phyloP scores from a whole-genome alignment of 371 early-diverging fungal genomes.

The Umbelopsis sp. region DNA sequence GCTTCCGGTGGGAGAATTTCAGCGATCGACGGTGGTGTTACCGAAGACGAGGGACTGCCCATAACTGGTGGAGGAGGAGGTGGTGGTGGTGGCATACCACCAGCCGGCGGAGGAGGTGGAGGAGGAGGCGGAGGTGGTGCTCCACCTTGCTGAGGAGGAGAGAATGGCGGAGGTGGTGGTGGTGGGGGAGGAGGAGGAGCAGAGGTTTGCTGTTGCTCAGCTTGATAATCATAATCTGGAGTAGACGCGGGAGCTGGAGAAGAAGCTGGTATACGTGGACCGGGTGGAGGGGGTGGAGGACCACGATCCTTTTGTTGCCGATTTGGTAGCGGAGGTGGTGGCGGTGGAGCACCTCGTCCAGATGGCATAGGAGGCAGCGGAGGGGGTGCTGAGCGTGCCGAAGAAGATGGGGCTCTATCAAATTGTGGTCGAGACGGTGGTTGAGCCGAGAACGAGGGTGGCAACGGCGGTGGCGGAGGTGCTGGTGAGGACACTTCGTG shows the following conservation, averaged over 20 bases:
- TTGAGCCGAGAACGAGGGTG: slow-evolving; percentile 27
- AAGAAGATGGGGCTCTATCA: not conserved
- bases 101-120: not conserved
- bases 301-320: slow-evolving; percentile 25
- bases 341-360: slow-evolving; percentile 25
- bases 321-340: slow-evolving; percentile 31
- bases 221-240: slow-evolving; percentile 30
- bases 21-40: not conserved
- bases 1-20: slow-evolving; percentile 12
- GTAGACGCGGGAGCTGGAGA: slow-evolving; percentile 31
- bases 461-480: slow-evolving; percentile 27
- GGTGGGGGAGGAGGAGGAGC: slow-evolving; percentile 33
- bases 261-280: slow-evolving; percentile 26
- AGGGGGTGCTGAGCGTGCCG: slow-evolving; percentile 21
- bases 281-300: slow-evolving; percentile 39
- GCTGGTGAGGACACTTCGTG: slow-evolving; percentile 35
- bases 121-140: slow-evolving; percentile 12
- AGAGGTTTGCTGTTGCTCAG: slow-evolving; percentile 25
- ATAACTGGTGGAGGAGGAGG: slow-evolving; percentile 7
- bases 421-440: slow-evolving; percentile 19
- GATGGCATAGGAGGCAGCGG: slow-evolving; percentile 39
- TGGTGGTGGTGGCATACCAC: slow-evolving; percentile 2
- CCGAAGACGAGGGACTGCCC: not conserved
- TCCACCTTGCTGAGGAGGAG: slow-evolving; percentile 3
- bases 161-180: slow-evolving; percentile 34